Conservation (phyloP, 2,329 filamentous ascomycete genomes). For the Elsinoe ampelina region DNA sequence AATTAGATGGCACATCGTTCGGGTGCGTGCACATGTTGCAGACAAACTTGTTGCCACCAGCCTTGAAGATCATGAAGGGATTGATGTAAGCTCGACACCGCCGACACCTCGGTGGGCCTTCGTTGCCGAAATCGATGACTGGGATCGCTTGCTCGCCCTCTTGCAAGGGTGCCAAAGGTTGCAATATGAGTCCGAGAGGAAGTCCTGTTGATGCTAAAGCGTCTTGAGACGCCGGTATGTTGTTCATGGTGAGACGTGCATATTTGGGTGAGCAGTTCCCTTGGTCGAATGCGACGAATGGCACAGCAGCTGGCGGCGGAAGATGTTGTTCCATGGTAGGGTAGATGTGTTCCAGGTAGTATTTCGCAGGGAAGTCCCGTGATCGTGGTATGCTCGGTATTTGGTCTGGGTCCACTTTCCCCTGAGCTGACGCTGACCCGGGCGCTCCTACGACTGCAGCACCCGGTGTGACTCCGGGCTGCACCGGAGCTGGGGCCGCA, state of each 20-base stretch:
- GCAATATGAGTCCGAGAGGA: conserved; percentile 77
- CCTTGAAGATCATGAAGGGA: conserved; percentile 95
- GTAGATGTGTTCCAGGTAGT: conserved; percentile 81
- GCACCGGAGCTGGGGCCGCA: conserved; percentile 18
- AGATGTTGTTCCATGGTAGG: conserved; percentile 92
- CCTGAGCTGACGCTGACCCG: conserved; percentile 52
- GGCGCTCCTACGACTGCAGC: conserved; percentile 29
- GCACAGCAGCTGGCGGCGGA: conserved; percentile 76
- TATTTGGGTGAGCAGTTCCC: conserved; percentile 95
- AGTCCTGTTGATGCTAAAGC: conserved; percentile 70
- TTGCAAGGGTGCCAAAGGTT: conserved; percentile 76
- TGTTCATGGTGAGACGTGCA: conserved; percentile 83
- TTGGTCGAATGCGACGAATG: conserved; percentile 91
- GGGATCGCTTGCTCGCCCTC: conserved; percentile 80
- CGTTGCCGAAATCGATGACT: conserved; percentile 88
- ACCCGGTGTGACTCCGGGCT: conserved; percentile 18
- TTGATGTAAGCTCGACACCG: conserved; percentile 96
- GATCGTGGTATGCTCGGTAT: conserved; percentile 84
- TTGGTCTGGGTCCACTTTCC: conserved; percentile 78
- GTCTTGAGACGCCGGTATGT: conserved; percentile 75
- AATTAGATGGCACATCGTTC: conserved; percentile 85
- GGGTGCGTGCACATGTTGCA: conserved; percentile 98
- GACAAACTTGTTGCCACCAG: conserved; percentile 90
- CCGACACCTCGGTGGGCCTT: conserved; percentile 80
- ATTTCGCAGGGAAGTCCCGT: conserved; percentile 70